Evolutionary conservation across 148 eudicot species (phyloP).

Genomic region (Salicornia ramosissima): DNA sequence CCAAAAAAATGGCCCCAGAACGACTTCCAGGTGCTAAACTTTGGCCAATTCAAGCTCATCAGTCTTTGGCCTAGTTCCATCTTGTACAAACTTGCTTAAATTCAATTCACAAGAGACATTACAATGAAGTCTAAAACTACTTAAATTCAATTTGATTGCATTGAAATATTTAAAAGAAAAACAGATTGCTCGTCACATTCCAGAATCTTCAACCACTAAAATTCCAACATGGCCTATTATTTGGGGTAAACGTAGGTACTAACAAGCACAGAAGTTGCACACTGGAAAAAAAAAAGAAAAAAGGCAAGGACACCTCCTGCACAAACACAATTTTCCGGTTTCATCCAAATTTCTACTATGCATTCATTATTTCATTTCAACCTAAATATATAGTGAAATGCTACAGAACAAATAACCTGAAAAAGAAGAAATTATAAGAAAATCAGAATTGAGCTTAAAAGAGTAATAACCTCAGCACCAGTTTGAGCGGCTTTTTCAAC

Average conservation of each 20-base stretch:
- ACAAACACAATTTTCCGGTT: background rate
- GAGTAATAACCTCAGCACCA: constrained; percentile 66
- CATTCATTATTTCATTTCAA: too few species aligned
- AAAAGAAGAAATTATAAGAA: background rate
- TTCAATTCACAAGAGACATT: background rate
- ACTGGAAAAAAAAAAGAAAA: background rate
- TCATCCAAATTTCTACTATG: background rate
- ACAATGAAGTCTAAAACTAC: background rate
- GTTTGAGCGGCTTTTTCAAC: constrained; percentile 74
- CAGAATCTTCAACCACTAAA: background rate
- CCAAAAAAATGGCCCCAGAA: too few species aligned
- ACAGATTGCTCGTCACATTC: background rate
- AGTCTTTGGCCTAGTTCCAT: background rate
- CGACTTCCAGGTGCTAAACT: too few species aligned
- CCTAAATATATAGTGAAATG: too few species aligned
- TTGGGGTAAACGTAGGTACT: background rate
- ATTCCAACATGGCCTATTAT: background rate
- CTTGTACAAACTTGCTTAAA: background rate
- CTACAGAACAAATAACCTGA: background rate
- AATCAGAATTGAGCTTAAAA: background rate
- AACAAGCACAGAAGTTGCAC: background rate
- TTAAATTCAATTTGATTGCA: background rate
- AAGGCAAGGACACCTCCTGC: background rate
- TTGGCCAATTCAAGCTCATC: background rate
- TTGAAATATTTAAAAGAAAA: too few species aligned